Base-by-base conservation (phyloP, 441 rosid genomes). In the Pelargonium australe region DNA sequence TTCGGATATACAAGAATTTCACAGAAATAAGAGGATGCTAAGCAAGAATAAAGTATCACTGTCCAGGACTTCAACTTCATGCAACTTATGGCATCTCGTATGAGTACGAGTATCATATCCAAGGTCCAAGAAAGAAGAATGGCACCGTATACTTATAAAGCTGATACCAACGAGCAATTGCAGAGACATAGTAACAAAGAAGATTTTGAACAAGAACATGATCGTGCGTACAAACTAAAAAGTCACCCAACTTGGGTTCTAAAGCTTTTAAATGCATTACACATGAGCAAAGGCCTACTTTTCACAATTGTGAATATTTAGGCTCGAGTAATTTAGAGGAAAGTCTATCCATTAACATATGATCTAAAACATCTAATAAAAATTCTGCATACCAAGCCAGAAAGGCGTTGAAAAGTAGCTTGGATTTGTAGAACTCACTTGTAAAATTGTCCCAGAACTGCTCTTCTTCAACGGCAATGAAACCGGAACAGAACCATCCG, bases 391-490 rank as follows among this genome's bases (percentile, higher is more conserved):
- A 57, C 19, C 62, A 23, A 57, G 13, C 2, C 23, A 57, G 13
- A 58, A 49, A 23, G 11, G 16, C 5, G 1, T 31, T 5, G 5
- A 25, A 4, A 64, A 51, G 20, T 5, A 67, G 65, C 12, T 28
- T 3, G 43, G 7, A 5, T 5, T 5, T 28, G 63, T 23, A 40
- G 6, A 64, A 77, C 86, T 81, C 34, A 85, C 94, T 72, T 85
- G 89, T 61, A 88, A 70, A 69, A 28, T 20, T 14, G 94, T 88
- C 67, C 81, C 88, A 25, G 77, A 72, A 71, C 68, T 84, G 73
- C 86, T 80, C 64, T 79, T 85, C 63, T 83, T 85, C 80, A 88
- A 69, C 9, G 88, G 85, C 28, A 85, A 63, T 66, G 91, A 86
- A 78, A 84, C 70, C 2, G 83, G 75, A 66, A 70, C 76, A 34